Percentiles rank a stretch among this genome's conserved stretches.
Conservation (phyloP, 2,329 filamentous ascomycete genomes). For the Phialophora verrucosa region DNA sequence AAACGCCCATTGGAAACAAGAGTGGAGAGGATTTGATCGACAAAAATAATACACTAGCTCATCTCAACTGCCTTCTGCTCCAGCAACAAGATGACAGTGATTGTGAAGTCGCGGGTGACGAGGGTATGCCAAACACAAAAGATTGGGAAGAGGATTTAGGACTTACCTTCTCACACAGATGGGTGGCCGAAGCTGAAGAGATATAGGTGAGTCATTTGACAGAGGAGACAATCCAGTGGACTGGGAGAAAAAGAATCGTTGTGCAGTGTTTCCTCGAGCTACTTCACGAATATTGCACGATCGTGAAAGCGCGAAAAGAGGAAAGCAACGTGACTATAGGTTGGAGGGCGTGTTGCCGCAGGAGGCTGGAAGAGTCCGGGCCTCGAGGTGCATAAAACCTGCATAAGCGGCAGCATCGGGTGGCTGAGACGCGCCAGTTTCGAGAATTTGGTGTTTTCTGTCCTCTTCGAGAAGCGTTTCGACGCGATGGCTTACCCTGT, state of each 20-base stretch:
- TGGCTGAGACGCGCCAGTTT: slow-evolving; percentile 29
- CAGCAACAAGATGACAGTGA: background rate
- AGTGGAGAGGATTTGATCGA: slow-evolving; percentile 35
- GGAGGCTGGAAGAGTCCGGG: slow-evolving; percentile 16
- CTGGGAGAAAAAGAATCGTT: slow-evolving; percentile 24
- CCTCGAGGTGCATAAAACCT: slow-evolving; percentile 28
- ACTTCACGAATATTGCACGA: slow-evolving; percentile 39
- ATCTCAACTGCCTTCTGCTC: slow-evolving; percentile 1
- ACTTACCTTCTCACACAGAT: slow-evolving; percentile 21
- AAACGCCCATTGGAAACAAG: slow-evolving; percentile 25
- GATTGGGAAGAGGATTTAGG: slow-evolving; percentile 11
- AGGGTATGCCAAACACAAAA: slow-evolving; percentile 15
- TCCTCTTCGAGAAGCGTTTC: slow-evolving; percentile 16
- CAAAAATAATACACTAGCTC: slow-evolving; percentile 23
- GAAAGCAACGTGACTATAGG: slow-evolving; percentile 31
- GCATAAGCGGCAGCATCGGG: slow-evolving; percentile 27
- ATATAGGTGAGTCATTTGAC: slow-evolving; percentile 21
- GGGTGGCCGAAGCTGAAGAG: slow-evolving; percentile 14
- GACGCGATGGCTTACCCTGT: slow-evolving; percentile 7
- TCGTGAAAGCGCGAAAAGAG: slow-evolving; percentile 35
- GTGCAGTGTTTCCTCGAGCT: slow-evolving; percentile 33
- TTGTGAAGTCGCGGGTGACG: slow-evolving; percentile 6
- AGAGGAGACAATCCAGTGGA: slow-evolving; percentile 22
- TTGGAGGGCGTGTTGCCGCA: slow-evolving; percentile 12
- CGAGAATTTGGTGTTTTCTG: slow-evolving; percentile 7